Evolutionary conservation across 1,139 yeast genomes (phyloP).

Genomic region (Hansenula anomala): DNA sequence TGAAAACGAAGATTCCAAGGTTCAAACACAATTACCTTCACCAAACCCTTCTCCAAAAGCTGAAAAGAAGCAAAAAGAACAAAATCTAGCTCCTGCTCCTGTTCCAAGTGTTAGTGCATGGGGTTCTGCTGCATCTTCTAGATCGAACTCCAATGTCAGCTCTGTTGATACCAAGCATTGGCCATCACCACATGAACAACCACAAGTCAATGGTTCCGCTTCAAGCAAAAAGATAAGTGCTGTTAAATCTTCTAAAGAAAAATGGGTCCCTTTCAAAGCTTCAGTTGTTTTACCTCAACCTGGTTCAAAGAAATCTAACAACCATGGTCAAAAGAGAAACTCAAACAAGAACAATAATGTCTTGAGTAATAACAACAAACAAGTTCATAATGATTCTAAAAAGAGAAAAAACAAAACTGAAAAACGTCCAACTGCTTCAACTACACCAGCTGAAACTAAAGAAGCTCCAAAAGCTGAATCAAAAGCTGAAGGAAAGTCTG

Average conservation of each 20-base stretch:
- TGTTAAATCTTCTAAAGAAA: constrained; percentile 57
- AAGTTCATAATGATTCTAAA: constrained; percentile 7
- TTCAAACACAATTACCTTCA: constrained; percentile 17
- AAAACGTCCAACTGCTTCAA: constrained; percentile 18
- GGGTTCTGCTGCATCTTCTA: constrained; percentile 42
- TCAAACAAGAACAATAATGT: constrained; percentile 21
- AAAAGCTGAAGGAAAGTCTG: background rate
- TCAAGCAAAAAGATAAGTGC: constrained; percentile 24
- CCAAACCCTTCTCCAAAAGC: constrained; percentile 21
- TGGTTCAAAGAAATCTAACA: constrained; percentile 12
- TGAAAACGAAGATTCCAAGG: background rate
- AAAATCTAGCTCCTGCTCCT: constrained; percentile 68
- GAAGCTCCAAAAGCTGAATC: constrained; percentile 7
- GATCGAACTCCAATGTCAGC: constrained; percentile 27
- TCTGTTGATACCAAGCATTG: constrained; percentile 46
- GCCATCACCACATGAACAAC: constrained; percentile 51
- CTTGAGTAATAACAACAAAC: constrained; percentile 21
- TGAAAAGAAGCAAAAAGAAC: constrained; percentile 29
- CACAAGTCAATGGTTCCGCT: constrained; percentile 14
- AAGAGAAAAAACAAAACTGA: constrained; percentile 16
- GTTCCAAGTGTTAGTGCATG: constrained; percentile 69
- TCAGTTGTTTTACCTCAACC: constrained; percentile 43
- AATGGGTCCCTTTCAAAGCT: constrained; percentile 88
- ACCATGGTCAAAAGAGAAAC: constrained; percentile 6
- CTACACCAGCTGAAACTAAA: constrained; percentile 20